Conservation (phyloP, 2,329 filamentous ascomycete species). For the Truncatella angustata region DNA sequence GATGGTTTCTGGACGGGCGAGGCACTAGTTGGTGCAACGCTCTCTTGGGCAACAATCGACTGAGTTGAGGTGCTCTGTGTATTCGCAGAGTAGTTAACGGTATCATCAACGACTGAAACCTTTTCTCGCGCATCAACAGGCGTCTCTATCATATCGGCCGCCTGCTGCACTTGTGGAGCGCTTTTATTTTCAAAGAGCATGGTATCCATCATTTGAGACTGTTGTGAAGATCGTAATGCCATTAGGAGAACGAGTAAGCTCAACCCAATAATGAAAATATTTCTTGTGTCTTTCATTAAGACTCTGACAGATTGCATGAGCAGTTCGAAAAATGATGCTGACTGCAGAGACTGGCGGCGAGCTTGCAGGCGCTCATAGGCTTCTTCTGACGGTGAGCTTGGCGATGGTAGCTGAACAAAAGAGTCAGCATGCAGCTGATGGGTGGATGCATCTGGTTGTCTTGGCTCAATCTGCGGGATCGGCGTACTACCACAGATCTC, state of each 20-base stretch:
- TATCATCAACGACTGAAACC: background rate
- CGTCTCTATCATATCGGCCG: constrained; percentile 12
- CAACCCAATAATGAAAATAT: constrained; percentile 55
- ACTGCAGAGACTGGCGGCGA: constrained; percentile 30
- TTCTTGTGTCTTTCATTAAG: constrained; percentile 56
- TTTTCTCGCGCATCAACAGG: constrained; percentile 11
- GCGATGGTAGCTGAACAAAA: constrained; percentile 23
- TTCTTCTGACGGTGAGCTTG: constrained; percentile 24
- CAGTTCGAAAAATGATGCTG: constrained; percentile 52
- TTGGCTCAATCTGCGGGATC: constrained; percentile 3
- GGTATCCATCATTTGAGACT: constrained; percentile 28
- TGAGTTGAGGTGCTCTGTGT: background rate
- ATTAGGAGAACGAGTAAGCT: constrained; percentile 53
- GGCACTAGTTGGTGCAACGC: background rate
- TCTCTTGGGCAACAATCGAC: background rate
- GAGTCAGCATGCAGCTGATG: constrained; percentile 20
- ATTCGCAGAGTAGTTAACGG: background rate
- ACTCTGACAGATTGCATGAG: constrained; percentile 53
- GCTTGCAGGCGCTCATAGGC: constrained; percentile 30
- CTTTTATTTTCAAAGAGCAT: constrained; percentile 23
- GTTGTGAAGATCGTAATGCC: constrained; percentile 34
- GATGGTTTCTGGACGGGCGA: background rate
- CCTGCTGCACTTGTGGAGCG: constrained; percentile 21
- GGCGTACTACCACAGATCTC: constrained; percentile 11
- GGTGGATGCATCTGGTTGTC: constrained; percentile 4